Evolutionary conservation across 2,329 filamentous ascomycete species (phyloP), one percentile per base, ranked within the genome.

Genomic region (Aspergillus arachidicola): DNA sequence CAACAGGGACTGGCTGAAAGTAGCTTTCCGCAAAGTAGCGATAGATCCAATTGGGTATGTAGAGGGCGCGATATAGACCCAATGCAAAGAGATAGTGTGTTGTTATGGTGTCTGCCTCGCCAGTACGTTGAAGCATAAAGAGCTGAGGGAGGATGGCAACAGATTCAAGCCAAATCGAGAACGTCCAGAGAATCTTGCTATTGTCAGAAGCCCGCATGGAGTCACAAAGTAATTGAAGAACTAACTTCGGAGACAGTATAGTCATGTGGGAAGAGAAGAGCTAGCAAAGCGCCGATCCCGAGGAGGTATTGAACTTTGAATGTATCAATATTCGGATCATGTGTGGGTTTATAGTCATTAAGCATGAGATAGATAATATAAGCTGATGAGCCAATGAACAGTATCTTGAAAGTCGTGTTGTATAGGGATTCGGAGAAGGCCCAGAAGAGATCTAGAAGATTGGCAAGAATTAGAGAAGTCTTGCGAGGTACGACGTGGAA

Each of bases 311-410:
- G 91, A 54, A 98, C 92, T 71, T 94, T 93, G 85, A 99, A 98
- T 4, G 95, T 99, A 78, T 99, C 95, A 76, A 96, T 88, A 76
- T 96, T 97, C 60, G 94, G 93, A 76, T 99, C 95, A 81, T 97
- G 94, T 38, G 95, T 98, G 30, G 95, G 94, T 81, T 96, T 96
- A 87, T 95, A 99, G 73, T 94, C 92, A 72, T 93, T 96, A 66
- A 95, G 91, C 95, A 99, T 99, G 71, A 98, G 88, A 83, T 97
- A 98, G 78, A 99, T 89, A 73, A 94, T 96, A 84, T 99, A 99
- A 67, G 90, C 89, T 67, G 96, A 94, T 28, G 92, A 90, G 67
- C 83, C 85, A 78, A 99, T 94, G 85, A 98, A 99, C 76, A 97
- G 86, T 76, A 98, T 88, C 81, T 99, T 99, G 85, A 98, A 97